Base-by-base conservation (phyloP, 495 filamentous ascomycete genomes). In the Schizothecium vesticola region DNA sequence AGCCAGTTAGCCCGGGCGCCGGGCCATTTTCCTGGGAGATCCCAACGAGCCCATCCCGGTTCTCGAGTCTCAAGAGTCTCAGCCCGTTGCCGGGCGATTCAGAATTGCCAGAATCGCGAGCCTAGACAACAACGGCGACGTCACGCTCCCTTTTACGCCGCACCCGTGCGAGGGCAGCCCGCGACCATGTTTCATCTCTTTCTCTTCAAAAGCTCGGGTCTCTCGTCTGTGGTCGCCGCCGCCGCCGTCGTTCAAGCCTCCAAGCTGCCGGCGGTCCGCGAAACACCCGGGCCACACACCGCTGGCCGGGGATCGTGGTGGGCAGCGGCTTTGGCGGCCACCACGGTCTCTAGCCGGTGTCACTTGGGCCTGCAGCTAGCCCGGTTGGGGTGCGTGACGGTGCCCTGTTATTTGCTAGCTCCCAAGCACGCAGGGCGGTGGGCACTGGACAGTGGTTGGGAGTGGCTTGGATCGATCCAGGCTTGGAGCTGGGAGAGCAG, bases 321-420 rank as follows among this genome's bases (percentile, higher is more conserved):
- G 23, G 23, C 23, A 28, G 58, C 21, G 22, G 58, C 58, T 28
- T 59, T 24, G 58, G 58, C 58, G 58, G 43, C 16, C 16, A n/a
- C 19, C 43, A 51, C 43, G 43, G 43, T 51, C 19, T 51, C 43
- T 26, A 24, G 58, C 26, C 58, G 24, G 58, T 59, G 23, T 59
- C 58, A 28, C 58, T 59, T 13, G 19, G 16, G 58, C 62, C 36
- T 64, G 62, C 62, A 64, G 62, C 62, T 64, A 43, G 31, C 36
- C 62, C 36, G 62, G 31, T 22, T 22, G 62, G 43, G 62, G 22
- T 36, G 43, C 43, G 43, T n/a, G 43, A 51, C 43, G 36, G 43
- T 51, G 43, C 43, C 43, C 43, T 51, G 43, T n/a, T n/a, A 51
- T 51, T 51, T 51, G 43, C 43, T 51, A 6, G 19, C 8, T n/a